A percentile compares a stretch with the other conserved stretches of the same genome.
phyloP scores from a whole-genome alignment of 768 basidiomycete genomes.

The Guyanaporus albipodus region DNA sequence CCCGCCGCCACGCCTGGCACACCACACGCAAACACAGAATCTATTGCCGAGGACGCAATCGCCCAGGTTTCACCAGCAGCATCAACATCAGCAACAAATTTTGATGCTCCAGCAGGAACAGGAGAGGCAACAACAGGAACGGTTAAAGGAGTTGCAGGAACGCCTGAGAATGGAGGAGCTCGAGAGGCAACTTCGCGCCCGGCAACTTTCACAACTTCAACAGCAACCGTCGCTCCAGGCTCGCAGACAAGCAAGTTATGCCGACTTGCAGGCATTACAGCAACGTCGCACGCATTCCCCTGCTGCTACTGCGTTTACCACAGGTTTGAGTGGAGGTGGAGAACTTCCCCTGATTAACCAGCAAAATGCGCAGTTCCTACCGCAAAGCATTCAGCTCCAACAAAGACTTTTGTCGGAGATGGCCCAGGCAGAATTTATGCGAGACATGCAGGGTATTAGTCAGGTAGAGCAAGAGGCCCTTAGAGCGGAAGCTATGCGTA shows the following conservation, averaged over 20 bases:
- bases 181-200: conserved; percentile 57
- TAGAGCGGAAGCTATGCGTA: conserved; percentile 74
- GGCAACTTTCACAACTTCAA: conserved; percentile 47
- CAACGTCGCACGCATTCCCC: conserved; percentile 52
- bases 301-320: conserved; percentile 33
- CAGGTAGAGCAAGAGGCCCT: conserved; percentile 67
- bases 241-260: conserved; percentile 39
- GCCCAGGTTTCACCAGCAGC: conserved; percentile 73
- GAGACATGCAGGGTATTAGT: conserved; percentile 57
- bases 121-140: conserved; percentile 53
- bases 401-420: conserved; percentile 75
- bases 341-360: conserved; percentile 41
- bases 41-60: conserved; percentile 60
- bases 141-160: conserved; percentile 58
- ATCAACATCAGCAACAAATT: conserved; percentile 70
- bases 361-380: conserved; percentile 51
- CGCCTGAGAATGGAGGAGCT: conserved; percentile 62
- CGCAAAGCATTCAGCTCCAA: conserved; percentile 67
- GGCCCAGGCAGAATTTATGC: conserved; percentile 64
- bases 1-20: conserved; percentile 69
- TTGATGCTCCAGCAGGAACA: conserved; percentile 66
- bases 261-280: conserved; percentile 46
- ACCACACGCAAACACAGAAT: conserved; percentile 22
- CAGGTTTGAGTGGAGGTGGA: conserved; percentile 18
- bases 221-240: conserved; percentile 39